phyloP scores from a whole-genome alignment of 306 rosid species.

The Alnus rubra region DNA sequence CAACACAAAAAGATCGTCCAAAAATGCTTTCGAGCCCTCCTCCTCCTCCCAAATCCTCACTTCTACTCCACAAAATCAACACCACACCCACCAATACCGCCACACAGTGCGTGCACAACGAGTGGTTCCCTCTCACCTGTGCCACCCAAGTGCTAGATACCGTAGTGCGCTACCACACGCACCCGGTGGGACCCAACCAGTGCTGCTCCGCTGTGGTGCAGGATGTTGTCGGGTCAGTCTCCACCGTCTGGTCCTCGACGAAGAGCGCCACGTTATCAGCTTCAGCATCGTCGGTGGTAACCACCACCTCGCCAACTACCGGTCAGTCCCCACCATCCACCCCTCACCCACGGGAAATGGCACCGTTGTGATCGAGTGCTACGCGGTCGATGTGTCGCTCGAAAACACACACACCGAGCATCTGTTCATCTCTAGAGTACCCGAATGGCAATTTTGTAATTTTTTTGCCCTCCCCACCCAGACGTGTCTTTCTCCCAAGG shows the following conservation, averaged over 20 bases:
- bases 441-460: too few species aligned
- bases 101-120: too few species aligned
- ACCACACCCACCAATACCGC: slow-evolving; percentile 21
- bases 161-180: too few species aligned
- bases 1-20: background rate
- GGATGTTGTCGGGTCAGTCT: slow-evolving; percentile 74
- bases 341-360: slow-evolving; percentile 19
- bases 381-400: slow-evolving; percentile 56
- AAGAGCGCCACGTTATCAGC: slow-evolving; percentile 81
- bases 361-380: slow-evolving; percentile 45
- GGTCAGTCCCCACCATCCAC: slow-evolving; percentile 85
- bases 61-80: slow-evolving; percentile 52
- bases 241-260: slow-evolving; percentile 94
- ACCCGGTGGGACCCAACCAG: slow-evolving; percentile 52
- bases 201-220: slow-evolving; percentile 82
- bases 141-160: too few species aligned
- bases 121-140: too few species aligned
- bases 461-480: too few species aligned
- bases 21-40: slow-evolving; percentile 41
- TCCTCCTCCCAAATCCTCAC: slow-evolving; percentile 51
- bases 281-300: slow-evolving; percentile 95
- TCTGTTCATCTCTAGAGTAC: too few species aligned
- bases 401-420: slow-evolving; percentile 51
- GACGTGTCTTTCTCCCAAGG: too few species aligned
- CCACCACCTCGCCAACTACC: slow-evolving; percentile 77